Conservation (phyloP, 139 green algal species). For the Chlamydomonas eustigma region DNA sequence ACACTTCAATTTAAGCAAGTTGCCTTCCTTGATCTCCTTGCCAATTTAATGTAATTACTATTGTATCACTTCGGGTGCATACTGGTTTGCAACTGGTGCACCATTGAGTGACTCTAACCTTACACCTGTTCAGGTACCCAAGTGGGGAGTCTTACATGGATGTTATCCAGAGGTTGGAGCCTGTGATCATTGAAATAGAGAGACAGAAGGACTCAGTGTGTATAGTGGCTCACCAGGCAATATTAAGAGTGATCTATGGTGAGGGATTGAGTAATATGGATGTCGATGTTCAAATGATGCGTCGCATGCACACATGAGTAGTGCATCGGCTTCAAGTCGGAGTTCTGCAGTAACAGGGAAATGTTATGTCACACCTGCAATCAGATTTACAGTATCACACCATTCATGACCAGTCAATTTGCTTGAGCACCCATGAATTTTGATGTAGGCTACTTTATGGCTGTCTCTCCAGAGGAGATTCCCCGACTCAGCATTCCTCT, state of each 20-base stretch:
- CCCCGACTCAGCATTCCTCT: slow-evolving; percentile 68
- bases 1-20: too few species aligned
- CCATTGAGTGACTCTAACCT: neutral
- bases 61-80: too few species aligned
- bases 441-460: slow-evolving; percentile 64
- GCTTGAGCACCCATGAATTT: neutral
- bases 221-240: slow-evolving; percentile 69
- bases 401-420: neutral
- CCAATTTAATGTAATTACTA: too few species aligned
- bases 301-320: neutral
- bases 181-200: slow-evolving; percentile 90
- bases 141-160: slow-evolving; percentile 88
- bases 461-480: slow-evolving; percentile 37
- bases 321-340: neutral
- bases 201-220: slow-evolving; percentile 74
- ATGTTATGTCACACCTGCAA: neutral
- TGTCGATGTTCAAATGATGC: neutral
- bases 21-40: too few species aligned
- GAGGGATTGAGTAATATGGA: neutral
- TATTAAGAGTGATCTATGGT: slow-evolving; percentile 66
- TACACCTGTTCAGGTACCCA: slow-evolving; percentile 10
- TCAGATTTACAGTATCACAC: neutral
- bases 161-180: slow-evolving; percentile 85
- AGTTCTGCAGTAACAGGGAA: neutral
- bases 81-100: too few species aligned